Conservation (phyloP, 805 yeast genomes). For the Lipomyces chichibuensis region DNA sequence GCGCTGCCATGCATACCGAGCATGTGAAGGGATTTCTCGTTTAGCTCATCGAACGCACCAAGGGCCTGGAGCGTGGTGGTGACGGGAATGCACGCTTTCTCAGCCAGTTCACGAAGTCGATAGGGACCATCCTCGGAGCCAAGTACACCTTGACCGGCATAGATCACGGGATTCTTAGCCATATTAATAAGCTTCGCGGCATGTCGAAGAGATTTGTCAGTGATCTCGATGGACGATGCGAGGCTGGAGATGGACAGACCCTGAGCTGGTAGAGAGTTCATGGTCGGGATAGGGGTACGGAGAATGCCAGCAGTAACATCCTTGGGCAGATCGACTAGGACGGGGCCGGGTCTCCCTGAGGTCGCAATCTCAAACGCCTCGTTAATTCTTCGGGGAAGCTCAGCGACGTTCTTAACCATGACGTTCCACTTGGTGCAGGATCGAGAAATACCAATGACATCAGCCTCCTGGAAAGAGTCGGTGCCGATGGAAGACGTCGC, state of each 20-base stretch:
- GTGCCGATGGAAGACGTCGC: slow-evolving; percentile 95
- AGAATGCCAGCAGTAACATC: slow-evolving; percentile 94
- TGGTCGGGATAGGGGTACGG: slow-evolving; percentile 84
- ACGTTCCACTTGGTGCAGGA: slow-evolving; percentile 99
- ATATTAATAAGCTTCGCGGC: slow-evolving; percentile 77
- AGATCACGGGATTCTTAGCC: slow-evolving; percentile 86
- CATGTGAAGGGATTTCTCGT: slow-evolving; percentile 90
- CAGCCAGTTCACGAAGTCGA: slow-evolving; percentile 79
- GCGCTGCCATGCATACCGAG: slow-evolving; percentile 98
- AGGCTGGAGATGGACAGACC: slow-evolving; percentile 62
- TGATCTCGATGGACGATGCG: slow-evolving; percentile 72
- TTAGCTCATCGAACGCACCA: slow-evolving; percentile 92
- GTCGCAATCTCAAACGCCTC: slow-evolving; percentile 98
- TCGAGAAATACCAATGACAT: slow-evolving; percentile 93
- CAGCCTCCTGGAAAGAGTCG: slow-evolving; percentile 99
- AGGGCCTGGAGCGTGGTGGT: slow-evolving; percentile 93
- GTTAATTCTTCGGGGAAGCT: slow-evolving; percentile 91
- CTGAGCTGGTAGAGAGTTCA: slow-evolving; percentile 51
- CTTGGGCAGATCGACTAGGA: slow-evolving; percentile 94
- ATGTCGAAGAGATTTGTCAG: slow-evolving; percentile 69
- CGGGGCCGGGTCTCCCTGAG: slow-evolving; percentile 97
- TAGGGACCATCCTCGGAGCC: slow-evolving; percentile 79
- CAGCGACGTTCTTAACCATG: slow-evolving; percentile 94
- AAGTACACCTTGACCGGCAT: slow-evolving; percentile 90
- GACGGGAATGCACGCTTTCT: slow-evolving; percentile 90